Evolutionary conservation across 805 yeast genomes (phyloP).

Genomic region (Kodamaea neixiangensis): DNA sequence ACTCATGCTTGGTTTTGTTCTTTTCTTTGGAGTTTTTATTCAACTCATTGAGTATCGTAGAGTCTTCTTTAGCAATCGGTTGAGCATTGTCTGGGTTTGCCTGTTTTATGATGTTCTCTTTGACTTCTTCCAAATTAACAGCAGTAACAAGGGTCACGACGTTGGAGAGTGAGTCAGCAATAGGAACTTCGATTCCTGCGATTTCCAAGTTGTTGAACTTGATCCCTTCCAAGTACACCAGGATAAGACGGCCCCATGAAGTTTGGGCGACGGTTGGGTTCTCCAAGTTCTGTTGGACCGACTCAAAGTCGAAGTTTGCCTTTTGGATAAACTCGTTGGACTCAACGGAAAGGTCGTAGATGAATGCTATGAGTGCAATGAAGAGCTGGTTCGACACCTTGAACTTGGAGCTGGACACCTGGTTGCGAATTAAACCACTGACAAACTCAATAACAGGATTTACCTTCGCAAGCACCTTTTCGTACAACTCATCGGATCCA

Average conservation of each 20-base stretch:
- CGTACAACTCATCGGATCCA: constrained; percentile 53
- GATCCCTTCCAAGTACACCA: constrained; percentile 41
- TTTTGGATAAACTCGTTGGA: constrained; percentile 52
- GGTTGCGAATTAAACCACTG: constrained; percentile 36
- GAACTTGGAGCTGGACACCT: constrained; percentile 21
- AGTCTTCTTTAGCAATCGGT: constrained; percentile 29
- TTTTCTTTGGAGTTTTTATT: constrained; percentile 34
- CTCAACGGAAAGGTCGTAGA: constrained; percentile 62
- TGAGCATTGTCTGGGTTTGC: constrained; percentile 36
- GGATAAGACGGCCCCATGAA: constrained; percentile 7
- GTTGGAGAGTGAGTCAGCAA: constrained; percentile 19
- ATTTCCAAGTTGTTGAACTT: constrained; percentile 43
- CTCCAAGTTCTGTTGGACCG: constrained; percentile 19
- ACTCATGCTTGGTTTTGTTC: constrained; percentile 47
- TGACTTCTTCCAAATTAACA: constrained; percentile 27
- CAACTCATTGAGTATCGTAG: constrained; percentile 20
- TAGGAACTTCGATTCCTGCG: constrained; percentile 12
- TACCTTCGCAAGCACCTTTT: constrained; percentile 48
- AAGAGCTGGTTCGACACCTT: constrained; percentile 46
- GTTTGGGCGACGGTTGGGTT: constrained; percentile 14
- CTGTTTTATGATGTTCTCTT: constrained; percentile 7
- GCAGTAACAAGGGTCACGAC: constrained; percentile 24
- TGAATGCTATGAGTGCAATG: constrained; percentile 55
- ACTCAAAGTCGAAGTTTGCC: constrained; percentile 18
- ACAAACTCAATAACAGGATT: constrained; percentile 42